Evolutionary conservation across 306 rosid genomes (phyloP), one percentile per base, ranked within the genome.

Genomic region (Dryas drummondii): DNA sequence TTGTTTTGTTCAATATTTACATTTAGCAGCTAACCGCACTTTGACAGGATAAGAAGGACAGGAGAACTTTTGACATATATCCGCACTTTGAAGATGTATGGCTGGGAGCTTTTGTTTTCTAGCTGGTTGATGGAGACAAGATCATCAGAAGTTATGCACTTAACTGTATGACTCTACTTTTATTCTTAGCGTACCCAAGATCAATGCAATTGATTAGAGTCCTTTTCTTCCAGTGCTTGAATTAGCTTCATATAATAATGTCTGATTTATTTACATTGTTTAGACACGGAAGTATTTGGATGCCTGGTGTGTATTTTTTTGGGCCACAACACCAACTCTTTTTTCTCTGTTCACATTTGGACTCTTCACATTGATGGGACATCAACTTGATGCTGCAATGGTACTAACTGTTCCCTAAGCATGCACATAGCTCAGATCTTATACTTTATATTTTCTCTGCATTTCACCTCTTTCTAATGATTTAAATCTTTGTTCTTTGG

Each of bases 231-330:
- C 37, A 14, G 37, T 26, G 11, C 60, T 78, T 58, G 16, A 50
- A 45, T 71, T 67, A 65, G 46, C 60, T 73, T 66, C 73, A 45
- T 58, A 65, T 62, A 62, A 49, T 65, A 70, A 55, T 73, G 52
- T 55, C 54, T 32, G 4, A 16, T 82, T 77, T 81, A 69, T 72
- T 67, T 70, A n/a, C 71, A 73, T 68, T 84, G 70, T 55, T 64
- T 78, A 94, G 98, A 91, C 91, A n/a, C 89, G 97, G 76, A 94
- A 94, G 71, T 94, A 94, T 88, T 80, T 94, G 81, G 98, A 94
- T 82, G 98, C 98, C 13, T 94, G 98, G 98, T 94, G 98, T 58
- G 97, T 94, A 70, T 94, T 94, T 86, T 94, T 94, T 85, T 94
- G 98, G 98, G 98, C 98, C 45, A 90, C 96, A 59, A 94, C 98